Conservation (phyloP, 805 yeast species). For the Saturnispora galanensis region DNA sequence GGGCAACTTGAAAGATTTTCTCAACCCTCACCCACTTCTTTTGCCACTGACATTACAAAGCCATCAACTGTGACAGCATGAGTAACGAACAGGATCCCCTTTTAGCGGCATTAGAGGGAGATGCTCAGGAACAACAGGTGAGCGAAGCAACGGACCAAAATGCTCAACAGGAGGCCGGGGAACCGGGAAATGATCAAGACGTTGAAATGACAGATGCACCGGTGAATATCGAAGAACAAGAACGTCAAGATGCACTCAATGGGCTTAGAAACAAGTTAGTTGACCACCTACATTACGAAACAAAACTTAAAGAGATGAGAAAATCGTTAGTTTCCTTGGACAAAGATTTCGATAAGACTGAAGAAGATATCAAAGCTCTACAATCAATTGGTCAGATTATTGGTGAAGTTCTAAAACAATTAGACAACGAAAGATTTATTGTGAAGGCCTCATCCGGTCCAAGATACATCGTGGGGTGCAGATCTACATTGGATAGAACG, state of each 20-base stretch:
- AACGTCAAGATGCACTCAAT: slow-evolving; percentile 62
- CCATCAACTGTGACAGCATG: slow-evolving; percentile 12
- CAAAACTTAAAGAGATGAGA: slow-evolving; percentile 76
- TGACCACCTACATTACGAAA: slow-evolving; percentile 93
- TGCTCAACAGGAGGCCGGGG: slow-evolving; percentile 3
- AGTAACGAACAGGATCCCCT: slow-evolving; percentile 62
- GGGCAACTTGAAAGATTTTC: background rate
- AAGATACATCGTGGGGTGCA: slow-evolving; percentile 93
- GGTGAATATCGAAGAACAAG: slow-evolving; percentile 16
- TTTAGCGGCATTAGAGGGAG: slow-evolving; percentile 51
- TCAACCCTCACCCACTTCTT: background rate
- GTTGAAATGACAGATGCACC: slow-evolving; percentile 10
- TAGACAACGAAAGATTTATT: slow-evolving; percentile 88
- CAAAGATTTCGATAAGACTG: slow-evolving; percentile 81
- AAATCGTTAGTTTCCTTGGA: slow-evolving; percentile 76
- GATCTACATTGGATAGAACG: slow-evolving; percentile 81
- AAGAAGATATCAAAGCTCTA: slow-evolving; percentile 91
- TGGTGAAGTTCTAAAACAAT: slow-evolving; percentile 92
- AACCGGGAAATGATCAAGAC: slow-evolving; percentile 1
- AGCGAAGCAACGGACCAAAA: slow-evolving; percentile 4
- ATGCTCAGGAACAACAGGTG: slow-evolving; percentile 11
- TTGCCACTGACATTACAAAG: background rate
- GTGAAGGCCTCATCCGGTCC: slow-evolving; percentile 98
- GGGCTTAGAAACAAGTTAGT: slow-evolving; percentile 76
- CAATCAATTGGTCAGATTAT: slow-evolving; percentile 96